Base-by-base conservation (phyloP, 2,329 filamentous ascomycete genomes). In the Colletotrichum sp. region DNA sequence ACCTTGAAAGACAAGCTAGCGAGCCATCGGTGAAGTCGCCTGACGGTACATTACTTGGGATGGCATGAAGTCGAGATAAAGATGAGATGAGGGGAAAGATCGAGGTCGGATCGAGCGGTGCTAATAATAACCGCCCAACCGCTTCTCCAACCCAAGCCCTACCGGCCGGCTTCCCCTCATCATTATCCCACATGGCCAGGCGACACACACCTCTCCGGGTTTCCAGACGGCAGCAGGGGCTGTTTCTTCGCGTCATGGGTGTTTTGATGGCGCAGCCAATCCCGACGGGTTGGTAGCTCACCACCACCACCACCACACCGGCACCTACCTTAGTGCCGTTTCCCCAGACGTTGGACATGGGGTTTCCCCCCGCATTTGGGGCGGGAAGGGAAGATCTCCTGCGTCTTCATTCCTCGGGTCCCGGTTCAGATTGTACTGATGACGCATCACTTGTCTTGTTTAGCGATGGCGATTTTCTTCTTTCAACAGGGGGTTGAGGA, bases 181-280 rank as follows among this genome's bases (percentile, higher is more conserved):
- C 70, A 60, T 68, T 52, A 39, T 72, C 67, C 39, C 57, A 64
- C 75, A 71, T 74, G 28, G 74, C 61, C 72, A 68, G 59, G 69
- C 71, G 55, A 66, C 71, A 71, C 70, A 68, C 55, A 66, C 52
- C 68, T 68, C 11, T 36, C 32, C 52, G 5, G 32, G 52, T 60
- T 68, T 44, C 66, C 52, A 68, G 52, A 60, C 32, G 32, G 34
- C n/a, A 55, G 27, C 64, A 67, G 28, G 39, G 48, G 32, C 32
- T 59, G 66, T 68, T 8, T 36, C 48, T 22, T 28, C 52, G 30
- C 30, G 66, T 22, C 66, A 57, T 59, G 25, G 66, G 66, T 30
- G 25, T 25, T 4, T 22, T 32, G 25, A 30, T 11, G 66, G 66
- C 15, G 66, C 66, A 34, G 66, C 66, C 66, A 60, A 39, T 66